Evolutionary conservation across 202 grass and related monocot species (phyloP), one percentile per base, ranked within the genome.

Genomic region (Dendrocalamus latiflorus): DNA sequence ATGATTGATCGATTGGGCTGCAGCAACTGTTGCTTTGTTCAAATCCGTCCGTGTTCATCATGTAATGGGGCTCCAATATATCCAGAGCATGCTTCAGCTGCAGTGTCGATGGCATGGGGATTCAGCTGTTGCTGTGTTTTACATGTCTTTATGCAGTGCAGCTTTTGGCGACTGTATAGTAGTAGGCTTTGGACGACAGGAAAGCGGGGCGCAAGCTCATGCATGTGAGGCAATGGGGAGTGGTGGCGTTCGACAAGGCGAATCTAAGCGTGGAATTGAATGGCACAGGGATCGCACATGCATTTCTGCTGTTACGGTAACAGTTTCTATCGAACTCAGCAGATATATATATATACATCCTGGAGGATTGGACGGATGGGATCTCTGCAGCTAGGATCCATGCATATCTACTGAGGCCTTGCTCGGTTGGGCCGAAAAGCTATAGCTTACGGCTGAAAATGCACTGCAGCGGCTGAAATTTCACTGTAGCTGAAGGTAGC

Each of bases 61-160:
- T 86, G 42, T 62, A 47, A 68, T 86, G 48, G 39, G 39, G 13
- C 67, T 16, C 44, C 76, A 33, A 74, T 65, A 43, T 47, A 47
- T 22, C 47, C 2, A 9, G 53, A 56, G 20, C 53, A 9, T 10
- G 20, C 48, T 50, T 16, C 48, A 45, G 43, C 43, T 56, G 53
- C 53, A 56, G 20, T 22, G 53, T 10, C 3, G 20, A 56, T 60
- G 63, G 77, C 54, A 54, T 67, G 24, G 59, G 25, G 62, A 70
- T 76, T 75, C 58, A 64, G 79, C 69, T 75, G 84, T 83, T 83
- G 84, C 61, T 86, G 73, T n/a, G 24, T 83, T 83, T 90, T 78
- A 79, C 60, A 48, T 75, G 74, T 64, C 88, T 90, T 86, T 89
- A 84, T 26, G 57, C 57, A 14, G 57, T 76, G 54, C 87, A 81